A percentile compares a stretch with the other conserved stretches of the same genome.
Conservation (phyloP, 148 eudicot genomes). For the Suaeda aralocaspica region DNA sequence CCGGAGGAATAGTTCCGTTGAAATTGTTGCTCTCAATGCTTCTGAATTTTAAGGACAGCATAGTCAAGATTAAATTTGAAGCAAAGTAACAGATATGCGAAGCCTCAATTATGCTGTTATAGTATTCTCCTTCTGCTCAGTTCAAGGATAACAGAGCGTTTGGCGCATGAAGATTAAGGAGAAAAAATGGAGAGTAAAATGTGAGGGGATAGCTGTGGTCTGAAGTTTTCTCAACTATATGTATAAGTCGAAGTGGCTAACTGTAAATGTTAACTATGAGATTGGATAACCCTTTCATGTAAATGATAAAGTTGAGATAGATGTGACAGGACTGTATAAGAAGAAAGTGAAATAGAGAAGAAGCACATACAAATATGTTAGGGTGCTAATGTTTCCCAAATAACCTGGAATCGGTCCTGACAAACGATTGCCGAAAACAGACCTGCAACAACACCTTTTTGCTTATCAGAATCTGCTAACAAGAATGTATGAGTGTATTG, state of each 20-base stretch:
- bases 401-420: constrained; percentile 49
- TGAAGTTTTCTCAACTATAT: not conserved
- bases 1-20: constrained; percentile 16
- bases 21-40: constrained; percentile 1
- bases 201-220: not conserved
- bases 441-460: constrained; percentile 24
- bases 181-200: too few relatives aligned
- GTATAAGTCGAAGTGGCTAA: too few relatives aligned
- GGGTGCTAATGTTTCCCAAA: constrained; percentile 42
- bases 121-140: not conserved
- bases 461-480: constrained; percentile 8
- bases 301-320: not conserved
- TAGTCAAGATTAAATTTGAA: not conserved
- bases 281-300: not conserved
- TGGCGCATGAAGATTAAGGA: not conserved
- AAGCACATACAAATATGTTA: constrained; percentile 35
- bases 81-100: not conserved
- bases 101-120: not conserved
- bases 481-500: not conserved
- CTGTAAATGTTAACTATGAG: too few relatives aligned
- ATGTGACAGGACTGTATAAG: not conserved
- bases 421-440: constrained; percentile 37
- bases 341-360: not conserved
- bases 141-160: too few relatives aligned
- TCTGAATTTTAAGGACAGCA: not conserved